A percentile compares a stretch with the other conserved stretches of the same genome.
These are phyloP conservation scores for Aquanectria penicillioides DNA, from an alignment of 2,329 filamentous ascomycete genomes.

Conservation along the genomic window DNA sequence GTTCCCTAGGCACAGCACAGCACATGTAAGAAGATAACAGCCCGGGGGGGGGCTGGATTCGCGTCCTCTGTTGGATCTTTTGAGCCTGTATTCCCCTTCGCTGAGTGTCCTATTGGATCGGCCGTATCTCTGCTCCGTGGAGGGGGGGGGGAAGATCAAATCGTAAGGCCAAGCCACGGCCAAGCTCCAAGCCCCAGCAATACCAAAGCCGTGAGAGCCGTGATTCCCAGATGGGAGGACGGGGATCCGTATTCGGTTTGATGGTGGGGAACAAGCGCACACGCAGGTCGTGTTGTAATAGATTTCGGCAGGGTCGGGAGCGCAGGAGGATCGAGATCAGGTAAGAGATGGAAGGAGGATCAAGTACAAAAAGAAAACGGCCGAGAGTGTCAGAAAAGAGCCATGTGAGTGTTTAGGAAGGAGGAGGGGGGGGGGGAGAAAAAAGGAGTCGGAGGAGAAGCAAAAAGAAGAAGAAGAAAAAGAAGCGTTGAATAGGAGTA, in stretches of 20 bases:
- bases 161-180: constrained; percentile 29
- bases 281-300: not conserved
- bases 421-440: not conserved
- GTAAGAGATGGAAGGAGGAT: not conserved
- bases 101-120: constrained; percentile 7
- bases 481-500: constrained; percentile 4
- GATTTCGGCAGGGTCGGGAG: constrained; percentile 8
- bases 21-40: too few species aligned
- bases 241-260: constrained; percentile 19
- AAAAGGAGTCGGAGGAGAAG: too few species aligned
- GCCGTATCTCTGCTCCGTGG: not conserved
- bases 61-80: not conserved
- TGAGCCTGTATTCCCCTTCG: not conserved
- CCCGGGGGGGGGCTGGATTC: too few species aligned
- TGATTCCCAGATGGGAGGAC: too few species aligned
- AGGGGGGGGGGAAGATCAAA: not conserved
- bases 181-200: constrained; percentile 32
- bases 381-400: constrained; percentile 2
- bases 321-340: not conserved
- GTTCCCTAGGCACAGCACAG: too few species aligned
- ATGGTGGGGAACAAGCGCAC: constrained; percentile 24
- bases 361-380: not conserved
- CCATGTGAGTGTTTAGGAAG: constrained; percentile 5
- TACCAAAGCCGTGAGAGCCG: constrained; percentile 31
- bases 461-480: constrained; percentile 1